Evolutionary conservation across 495 filamentous ascomycete species (phyloP), one percentile per base, ranked within the genome.

Genomic region (Aspergillus avenaceus): DNA sequence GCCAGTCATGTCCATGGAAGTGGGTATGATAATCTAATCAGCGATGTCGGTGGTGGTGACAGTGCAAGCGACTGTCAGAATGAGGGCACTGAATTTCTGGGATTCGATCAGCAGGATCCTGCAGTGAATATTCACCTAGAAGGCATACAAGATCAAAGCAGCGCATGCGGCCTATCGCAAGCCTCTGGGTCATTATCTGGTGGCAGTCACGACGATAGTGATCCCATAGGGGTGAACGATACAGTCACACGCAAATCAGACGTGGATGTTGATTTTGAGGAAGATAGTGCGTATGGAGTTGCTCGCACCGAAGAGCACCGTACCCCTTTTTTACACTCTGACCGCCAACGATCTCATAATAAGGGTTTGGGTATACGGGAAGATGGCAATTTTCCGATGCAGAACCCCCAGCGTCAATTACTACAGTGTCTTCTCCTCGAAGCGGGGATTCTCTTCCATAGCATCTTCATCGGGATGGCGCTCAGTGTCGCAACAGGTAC

Each of bases 391-490:
- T 22, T 58, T 21, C 58, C 63, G 13, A 46, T 64, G 22, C 71
- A 71, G 37, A 72, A 75, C 47, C 68, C 71, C 13, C 73, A 77
- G 47, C 80, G 84, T 14, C 80, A 85, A 49, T 77, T 91, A 50
- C 72, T 92, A 16, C 89, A 95, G 60, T 89, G 86, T 53, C 73
- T 89, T 11, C 76, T 95, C 8, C 76, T 95, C 23, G 89, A 95
- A 66, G 85, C 87, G 6, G 89, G 89, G 14, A 92, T 95, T 55
- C 73, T 95, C 3, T 92, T 92, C 58, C 89, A 95, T 69, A 87
- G 83, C 55, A 79, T 95, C 31, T 95, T 95, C 59, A 95, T 95
- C 58, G 88, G 88, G 36, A 91, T 95, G 86, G 87, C 89, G 3
- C 70, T 95, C 26, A 88, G 84, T n/a, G 88, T 92, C 8, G 84